Conservation (phyloP, 1,284 basidiomycete genomes). For the Cryptococcus hybrid region DNA sequence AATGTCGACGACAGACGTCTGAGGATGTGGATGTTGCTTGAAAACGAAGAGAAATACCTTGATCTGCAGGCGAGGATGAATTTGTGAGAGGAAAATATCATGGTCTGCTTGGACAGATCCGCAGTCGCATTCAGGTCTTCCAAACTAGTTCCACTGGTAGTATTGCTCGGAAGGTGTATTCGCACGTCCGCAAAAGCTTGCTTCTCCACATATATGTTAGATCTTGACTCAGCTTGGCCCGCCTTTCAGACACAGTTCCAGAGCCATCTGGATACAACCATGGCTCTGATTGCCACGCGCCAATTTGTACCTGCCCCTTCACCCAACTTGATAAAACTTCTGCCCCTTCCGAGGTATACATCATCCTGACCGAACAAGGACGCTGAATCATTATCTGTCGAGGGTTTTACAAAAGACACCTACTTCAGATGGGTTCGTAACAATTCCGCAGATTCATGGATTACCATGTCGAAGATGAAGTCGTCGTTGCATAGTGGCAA, state of each 20-base stretch:
- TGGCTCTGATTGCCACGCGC: not conserved
- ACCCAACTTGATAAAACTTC: slow-evolving; percentile 82
- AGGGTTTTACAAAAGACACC: slow-evolving; percentile 20
- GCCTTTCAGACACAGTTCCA: slow-evolving; percentile 55
- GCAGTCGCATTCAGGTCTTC: not conserved
- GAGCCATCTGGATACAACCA: not conserved
- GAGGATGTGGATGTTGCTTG: slow-evolving; percentile 1
- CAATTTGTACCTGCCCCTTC: slow-evolving; percentile 35
- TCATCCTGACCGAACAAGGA: slow-evolving; percentile 19
- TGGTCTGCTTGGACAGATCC: not conserved
- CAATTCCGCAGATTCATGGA: slow-evolving; percentile 57
- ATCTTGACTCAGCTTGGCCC: slow-evolving; percentile 76
- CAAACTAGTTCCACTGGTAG: slow-evolving; percentile 30
- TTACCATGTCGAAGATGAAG: not conserved
- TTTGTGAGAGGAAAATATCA: slow-evolving; percentile 85
- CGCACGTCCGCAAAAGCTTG: slow-evolving; percentile 82
- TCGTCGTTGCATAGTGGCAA: not conserved
- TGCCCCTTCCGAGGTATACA: slow-evolving; percentile 58
- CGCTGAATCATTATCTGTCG: not conserved
- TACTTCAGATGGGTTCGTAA: slow-evolving; percentile 86
- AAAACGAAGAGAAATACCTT: slow-evolving; percentile 71
- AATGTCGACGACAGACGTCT: slow-evolving; percentile 60
- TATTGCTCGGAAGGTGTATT: slow-evolving; percentile 60
- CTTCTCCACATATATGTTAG: slow-evolving; percentile 95
- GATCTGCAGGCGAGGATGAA: slow-evolving; percentile 88